Evolutionary conservation across 768 basidiomycete species (phyloP).

Genomic region (Gloeostereum incarnatum): DNA sequence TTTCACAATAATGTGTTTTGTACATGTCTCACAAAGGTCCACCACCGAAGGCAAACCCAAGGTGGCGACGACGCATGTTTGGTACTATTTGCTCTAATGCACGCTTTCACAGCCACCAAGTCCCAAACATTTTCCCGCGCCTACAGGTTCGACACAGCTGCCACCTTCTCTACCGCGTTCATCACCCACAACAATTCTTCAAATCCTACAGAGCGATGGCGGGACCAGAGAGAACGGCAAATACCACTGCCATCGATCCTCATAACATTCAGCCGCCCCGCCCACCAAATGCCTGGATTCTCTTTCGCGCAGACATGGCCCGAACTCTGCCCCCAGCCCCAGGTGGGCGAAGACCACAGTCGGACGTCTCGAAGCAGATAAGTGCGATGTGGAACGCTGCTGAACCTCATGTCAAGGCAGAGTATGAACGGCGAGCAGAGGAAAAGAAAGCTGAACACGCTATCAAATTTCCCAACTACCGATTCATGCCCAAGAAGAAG

Average conservation of each 20-base stretch:
- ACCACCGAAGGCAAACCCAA: too few relatives aligned
- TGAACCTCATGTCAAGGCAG: conserved; percentile 29
- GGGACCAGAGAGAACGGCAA: neutral
- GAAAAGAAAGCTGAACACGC: conserved; percentile 42
- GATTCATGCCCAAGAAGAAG: conserved; percentile 46
- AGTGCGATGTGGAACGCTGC: conserved; percentile 58
- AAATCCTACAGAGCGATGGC: neutral
- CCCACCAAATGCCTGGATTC: conserved; percentile 78
- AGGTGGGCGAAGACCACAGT: conserved; percentile 38
- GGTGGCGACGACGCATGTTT: too few relatives aligned
- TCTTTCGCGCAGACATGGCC: conserved; percentile 62
- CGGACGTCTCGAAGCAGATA: conserved; percentile 56
- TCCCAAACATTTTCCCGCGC: too few relatives aligned
- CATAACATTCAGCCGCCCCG: conserved; percentile 36
- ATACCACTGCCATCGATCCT: neutral
- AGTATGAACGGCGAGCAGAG: conserved; percentile 47
- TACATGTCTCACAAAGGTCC: too few relatives aligned
- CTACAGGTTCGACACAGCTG: too few relatives aligned
- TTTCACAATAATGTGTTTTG: too few relatives aligned
- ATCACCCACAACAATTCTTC: too few relatives aligned
- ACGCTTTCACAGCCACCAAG: too few relatives aligned
- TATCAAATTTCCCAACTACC: conserved; percentile 43
- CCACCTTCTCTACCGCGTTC: too few relatives aligned
- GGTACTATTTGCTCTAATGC: too few relatives aligned
- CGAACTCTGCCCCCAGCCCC: conserved; percentile 26